Base-by-base conservation (phyloP, 352 stramenopile species). In the Phytophthora vignae region DNA sequence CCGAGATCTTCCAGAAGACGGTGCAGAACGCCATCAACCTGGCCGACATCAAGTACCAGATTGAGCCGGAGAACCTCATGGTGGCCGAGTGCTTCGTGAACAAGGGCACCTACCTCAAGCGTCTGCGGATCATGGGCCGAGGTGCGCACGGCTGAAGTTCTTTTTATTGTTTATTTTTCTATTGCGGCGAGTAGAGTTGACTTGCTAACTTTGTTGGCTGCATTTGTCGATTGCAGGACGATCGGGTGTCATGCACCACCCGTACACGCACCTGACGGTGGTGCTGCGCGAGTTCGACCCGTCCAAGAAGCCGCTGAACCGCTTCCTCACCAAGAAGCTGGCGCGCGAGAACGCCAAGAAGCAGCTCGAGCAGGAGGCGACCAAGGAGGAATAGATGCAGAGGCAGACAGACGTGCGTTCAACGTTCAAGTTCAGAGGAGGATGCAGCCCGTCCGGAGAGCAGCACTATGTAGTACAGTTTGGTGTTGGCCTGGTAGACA, bases 1-100 rank as follows among this genome's bases (percentile, higher is more conserved):
- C 87, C n/a, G 81, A 90, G 69, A 85, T 93, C 65, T 86, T 95
- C 54, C 78, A 85, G 73, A 94, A 94, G 83, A 95, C 87, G 36
- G 79, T 96, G 71, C 87, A 95, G 79, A 94, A 95, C 73, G 89
- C 89, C 31, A 83, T 96, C 71, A 96, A 96, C 78, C 64, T 96
- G 61, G 89, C 89, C 14, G 89, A 96, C 69, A 96, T 96, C 64
- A 91, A 93, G 73, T 94, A 93, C 79, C 84, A 93, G 77, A 93
- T 96, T 71, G 87, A 96, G 66, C 89, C 89, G 3, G 77, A 90
- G 65, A 94, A 94, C 71, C 78, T 96, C 56, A 85, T 93, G 78
- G 77, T 96, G 38, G 76, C 87, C 44, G 86, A 96, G 76, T 93
- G 85, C 71, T 95, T 96, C 49, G 87, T 96, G 50, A 95, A 93